phyloP scores from a whole-genome alignment of 2,329 filamentous ascomycete genomes.

The Pseudogymnoascus destructans region DNA sequence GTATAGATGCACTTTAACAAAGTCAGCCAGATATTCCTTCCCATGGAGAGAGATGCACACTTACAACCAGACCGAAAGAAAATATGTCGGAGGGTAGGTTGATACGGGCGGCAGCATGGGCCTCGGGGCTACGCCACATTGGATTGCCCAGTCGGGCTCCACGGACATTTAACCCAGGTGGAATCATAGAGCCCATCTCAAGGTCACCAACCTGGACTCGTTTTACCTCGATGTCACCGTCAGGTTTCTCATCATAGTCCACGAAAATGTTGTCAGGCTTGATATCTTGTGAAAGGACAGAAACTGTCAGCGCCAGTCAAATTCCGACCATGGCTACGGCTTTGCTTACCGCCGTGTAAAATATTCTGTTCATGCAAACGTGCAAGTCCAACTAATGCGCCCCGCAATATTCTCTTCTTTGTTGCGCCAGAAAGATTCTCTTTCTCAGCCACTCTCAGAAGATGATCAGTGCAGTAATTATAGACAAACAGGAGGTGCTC shows the following conservation, averaged over 20 bases:
- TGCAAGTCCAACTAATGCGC: conserved; percentile 30
- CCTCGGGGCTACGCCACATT: conserved; percentile 35
- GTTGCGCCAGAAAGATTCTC: conserved; percentile 26
- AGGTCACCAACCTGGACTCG: conserved; percentile 31
- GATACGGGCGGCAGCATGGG: conserved; percentile 29
- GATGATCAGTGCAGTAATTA: conserved; percentile 31
- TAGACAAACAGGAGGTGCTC: conserved; percentile 34
- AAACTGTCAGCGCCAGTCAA: not conserved
- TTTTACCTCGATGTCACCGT: conserved; percentile 16
- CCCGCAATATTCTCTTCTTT: conserved; percentile 32
- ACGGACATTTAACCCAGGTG: conserved; percentile 26
- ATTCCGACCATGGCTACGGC: not conserved
- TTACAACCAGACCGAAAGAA: conserved; percentile 32
- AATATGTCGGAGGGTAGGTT: conserved; percentile 32
- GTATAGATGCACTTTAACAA: conserved; percentile 32
- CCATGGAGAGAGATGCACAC: conserved; percentile 15
- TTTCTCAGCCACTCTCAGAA: conserved; percentile 32
- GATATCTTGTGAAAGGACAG: conserved; percentile 26
- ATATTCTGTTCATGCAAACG: conserved; percentile 28
- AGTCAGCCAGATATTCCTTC: not conserved
- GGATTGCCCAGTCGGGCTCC: conserved; percentile 31
- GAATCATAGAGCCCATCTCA: conserved; percentile 30
- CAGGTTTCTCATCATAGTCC: conserved; percentile 24
- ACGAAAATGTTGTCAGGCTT: conserved; percentile 34
- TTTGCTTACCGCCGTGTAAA: conserved; percentile 26